Evolutionary conservation across 2,329 filamentous ascomycete species (phyloP).

Genomic region (Colletotrichum agaves): DNA sequence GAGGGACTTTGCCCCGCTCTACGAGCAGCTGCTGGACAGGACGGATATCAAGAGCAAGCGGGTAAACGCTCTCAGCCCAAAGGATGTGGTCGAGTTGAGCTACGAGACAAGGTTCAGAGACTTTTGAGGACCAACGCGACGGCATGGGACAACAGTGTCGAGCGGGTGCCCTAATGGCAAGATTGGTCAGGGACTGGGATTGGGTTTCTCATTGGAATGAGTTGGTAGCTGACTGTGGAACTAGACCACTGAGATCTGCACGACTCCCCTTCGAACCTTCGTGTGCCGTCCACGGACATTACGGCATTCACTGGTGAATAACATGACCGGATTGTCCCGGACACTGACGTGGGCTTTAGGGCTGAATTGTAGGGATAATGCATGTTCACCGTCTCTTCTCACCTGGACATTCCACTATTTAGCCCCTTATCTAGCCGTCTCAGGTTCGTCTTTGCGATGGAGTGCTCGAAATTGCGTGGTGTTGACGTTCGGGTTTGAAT

Average conservation of each 20-base stretch:
- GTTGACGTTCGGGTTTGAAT: too few species aligned
- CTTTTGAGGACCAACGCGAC: not conserved
- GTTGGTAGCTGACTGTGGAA: too few species aligned
- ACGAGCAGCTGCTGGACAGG: constrained; percentile 26
- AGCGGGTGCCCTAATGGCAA: too few species aligned
- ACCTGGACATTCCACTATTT: not conserved
- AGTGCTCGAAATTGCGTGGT: too few species aligned
- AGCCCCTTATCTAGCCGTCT: not conserved
- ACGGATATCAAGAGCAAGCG: constrained; percentile 21
- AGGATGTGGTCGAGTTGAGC: not conserved
- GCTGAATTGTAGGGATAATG: constrained; percentile 14
- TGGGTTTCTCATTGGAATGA: too few species aligned
- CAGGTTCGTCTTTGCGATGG: too few species aligned
- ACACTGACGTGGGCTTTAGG: constrained; percentile 38
- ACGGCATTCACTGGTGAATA: not conserved
- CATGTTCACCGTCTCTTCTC: not conserved
- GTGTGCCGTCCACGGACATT: not conserved
- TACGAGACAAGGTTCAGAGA: not conserved
- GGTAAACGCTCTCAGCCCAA: not conserved
- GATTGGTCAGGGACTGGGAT: too few species aligned
- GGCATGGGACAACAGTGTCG: too few species aligned
- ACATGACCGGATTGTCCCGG: not conserved
- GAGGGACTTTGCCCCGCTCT: constrained; percentile 25
- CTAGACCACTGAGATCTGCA: too few species aligned
- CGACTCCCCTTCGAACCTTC: too few species aligned